Base-by-base conservation (phyloP, 1,284 basidiomycete species). In the Entoloma clypeatum region DNA sequence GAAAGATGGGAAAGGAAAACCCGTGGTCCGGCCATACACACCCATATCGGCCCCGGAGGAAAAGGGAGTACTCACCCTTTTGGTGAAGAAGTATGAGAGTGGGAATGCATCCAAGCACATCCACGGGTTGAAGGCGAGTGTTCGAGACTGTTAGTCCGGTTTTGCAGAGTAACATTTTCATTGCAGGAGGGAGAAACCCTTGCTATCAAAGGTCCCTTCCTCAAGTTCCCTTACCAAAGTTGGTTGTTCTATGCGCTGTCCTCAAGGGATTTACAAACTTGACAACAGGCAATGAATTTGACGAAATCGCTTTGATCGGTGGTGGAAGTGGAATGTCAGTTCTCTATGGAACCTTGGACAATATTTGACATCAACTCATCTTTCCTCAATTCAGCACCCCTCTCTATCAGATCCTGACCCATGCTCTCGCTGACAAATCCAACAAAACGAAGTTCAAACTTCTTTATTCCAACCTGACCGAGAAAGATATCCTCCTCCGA, bases 381-480 rank as follows among this genome's bases (percentile, higher is more conserved):
- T 21, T 28, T 37, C 19, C 45, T 33, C 23, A 23, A 24, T n/a
- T n/a, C 55, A 86, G 82, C 49, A 81, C 85, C 9, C 85, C 86
- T 4, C 72, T 88, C 37, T 87, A 84, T 65, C 85, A 89, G 62
- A 61, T 94, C 54, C 62, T 93, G 45, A 72, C 69, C 35, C 78
- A 92, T 62, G 84, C 88, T 4, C 76, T 94, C 41, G 51, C 71
- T 2, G 80, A 87, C 53, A 70, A 75, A 19, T 54, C 64, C 35
- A 97, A 99, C 79, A 93, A 86, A 71, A 98, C 96, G 51, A 92
- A 94, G 61, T 95, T 91, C 67, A 96, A 87, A 36, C 74, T 98
- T 43, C 68, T 99, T 56, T 98, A 89, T 67, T 83, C 88, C 31
- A 98, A 98, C 67, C 77, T 91, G 39, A 77, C 86, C n/a, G 88